These are phyloP conservation scores for Maudiozyma bulderi DNA, from an alignment of 805 yeast species.

Conservation along the genomic window DNA sequence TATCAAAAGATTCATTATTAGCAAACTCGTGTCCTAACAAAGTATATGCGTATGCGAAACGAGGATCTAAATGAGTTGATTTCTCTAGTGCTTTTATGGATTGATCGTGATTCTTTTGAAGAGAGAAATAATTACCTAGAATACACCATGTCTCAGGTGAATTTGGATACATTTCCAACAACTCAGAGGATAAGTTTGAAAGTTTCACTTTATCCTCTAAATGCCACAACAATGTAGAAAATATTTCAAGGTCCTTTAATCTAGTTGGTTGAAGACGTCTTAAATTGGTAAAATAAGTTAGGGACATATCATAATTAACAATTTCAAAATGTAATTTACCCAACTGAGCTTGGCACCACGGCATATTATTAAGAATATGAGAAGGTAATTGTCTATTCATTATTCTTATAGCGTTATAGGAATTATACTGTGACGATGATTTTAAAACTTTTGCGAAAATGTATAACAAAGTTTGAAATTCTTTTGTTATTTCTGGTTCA, in stretches of 20 bases:
- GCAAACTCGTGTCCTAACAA: conserved; percentile 89
- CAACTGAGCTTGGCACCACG: conserved; percentile 74
- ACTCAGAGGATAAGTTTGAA: conserved; percentile 74
- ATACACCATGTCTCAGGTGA: conserved; percentile 87
- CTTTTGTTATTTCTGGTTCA: neutral
- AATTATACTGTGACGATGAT: conserved; percentile 45
- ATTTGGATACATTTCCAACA: conserved; percentile 53
- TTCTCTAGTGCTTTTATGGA: conserved; percentile 81
- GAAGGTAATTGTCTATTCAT: conserved; percentile 47
- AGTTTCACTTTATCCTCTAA: conserved; percentile 69
- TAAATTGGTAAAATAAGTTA: conserved; percentile 49
- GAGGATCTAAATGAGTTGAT: conserved; percentile 58
- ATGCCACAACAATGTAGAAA: conserved; percentile 90
- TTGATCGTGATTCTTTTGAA: conserved; percentile 76
- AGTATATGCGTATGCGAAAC: conserved; percentile 81
- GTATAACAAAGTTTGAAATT: conserved; percentile 7
- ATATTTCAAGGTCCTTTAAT: conserved; percentile 80
- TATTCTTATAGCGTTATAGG: conserved; percentile 66
- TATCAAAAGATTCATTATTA: conserved; percentile 80
- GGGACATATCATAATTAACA: conserved; percentile 74
- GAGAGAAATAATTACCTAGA: conserved; percentile 79
- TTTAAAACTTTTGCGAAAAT: conserved; percentile 14
- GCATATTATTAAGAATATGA: conserved; percentile 52
- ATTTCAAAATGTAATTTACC: conserved; percentile 82
- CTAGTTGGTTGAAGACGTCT: conserved; percentile 69